Conservation (phyloP, 2,329 filamentous ascomycete genomes). For the Venturia asperata region DNA sequence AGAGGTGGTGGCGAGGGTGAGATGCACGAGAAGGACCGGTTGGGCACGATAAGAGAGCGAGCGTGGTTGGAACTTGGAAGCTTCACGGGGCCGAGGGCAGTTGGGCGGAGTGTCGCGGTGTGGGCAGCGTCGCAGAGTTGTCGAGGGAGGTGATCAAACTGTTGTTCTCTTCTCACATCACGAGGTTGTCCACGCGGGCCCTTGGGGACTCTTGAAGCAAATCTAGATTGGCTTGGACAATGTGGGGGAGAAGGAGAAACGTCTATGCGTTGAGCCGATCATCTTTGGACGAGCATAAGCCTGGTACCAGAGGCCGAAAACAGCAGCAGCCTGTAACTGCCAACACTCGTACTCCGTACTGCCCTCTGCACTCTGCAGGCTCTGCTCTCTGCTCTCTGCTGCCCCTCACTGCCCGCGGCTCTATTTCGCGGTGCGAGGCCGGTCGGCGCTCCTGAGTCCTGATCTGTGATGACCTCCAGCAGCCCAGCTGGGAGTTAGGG, state of each 20-base stretch:
- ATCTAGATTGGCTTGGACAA: conserved; percentile 1
- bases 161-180: too few species aligned
- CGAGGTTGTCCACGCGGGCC: neutral
- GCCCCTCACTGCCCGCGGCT: too few species aligned
- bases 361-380: too few species aligned
- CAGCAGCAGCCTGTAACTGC: too few species aligned
- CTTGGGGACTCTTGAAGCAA: neutral
- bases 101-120: too few species aligned
- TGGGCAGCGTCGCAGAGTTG: neutral
- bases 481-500: too few species aligned
- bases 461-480: too few species aligned
- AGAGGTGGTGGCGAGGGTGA: conserved; percentile 6
- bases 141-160: neutral
- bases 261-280: neutral
- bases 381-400: too few species aligned
- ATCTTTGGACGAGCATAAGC: neutral
- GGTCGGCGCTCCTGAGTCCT: too few species aligned
- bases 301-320: neutral
- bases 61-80: too few species aligned
- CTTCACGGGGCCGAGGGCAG: neutral
- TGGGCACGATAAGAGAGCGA: neutral
- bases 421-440: too few species aligned
- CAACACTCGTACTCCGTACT: too few species aligned
- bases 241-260: neutral
- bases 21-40: conserved; percentile 7